These are phyloP conservation scores for Trametes villosa DNA, from an alignment of 768 basidiomycete genomes.

Conservation along the genomic window DNA sequence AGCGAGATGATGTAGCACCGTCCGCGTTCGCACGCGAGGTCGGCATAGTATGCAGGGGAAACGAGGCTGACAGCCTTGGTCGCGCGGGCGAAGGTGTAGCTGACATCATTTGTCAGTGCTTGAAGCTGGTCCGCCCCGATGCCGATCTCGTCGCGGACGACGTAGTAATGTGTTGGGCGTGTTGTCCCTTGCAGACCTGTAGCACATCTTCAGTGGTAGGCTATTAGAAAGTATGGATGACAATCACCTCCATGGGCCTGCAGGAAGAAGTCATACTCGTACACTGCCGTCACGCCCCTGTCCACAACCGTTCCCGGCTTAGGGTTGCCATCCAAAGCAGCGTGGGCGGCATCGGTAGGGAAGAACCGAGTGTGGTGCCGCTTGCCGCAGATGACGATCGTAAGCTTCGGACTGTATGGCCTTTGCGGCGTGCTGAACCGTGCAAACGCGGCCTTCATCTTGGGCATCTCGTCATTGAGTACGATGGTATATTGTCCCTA, in stretches of 20 bases:
- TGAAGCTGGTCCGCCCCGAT: constrained; percentile 56
- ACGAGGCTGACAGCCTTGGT: constrained; percentile 54
- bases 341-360: constrained; percentile 47
- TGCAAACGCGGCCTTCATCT: constrained; percentile 47
- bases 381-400: constrained; percentile 60
- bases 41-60: constrained; percentile 52
- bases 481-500: constrained; percentile 56
- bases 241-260: constrained; percentile 39
- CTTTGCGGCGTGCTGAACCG: constrained; percentile 41
- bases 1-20: constrained; percentile 56
- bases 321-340: constrained; percentile 54
- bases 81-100: constrained; percentile 63
- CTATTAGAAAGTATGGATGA: too few species aligned
- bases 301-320: constrained; percentile 59
- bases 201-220: too few species aligned
- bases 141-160: constrained; percentile 57
- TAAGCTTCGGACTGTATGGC: constrained; percentile 50
- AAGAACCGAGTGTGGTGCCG: constrained; percentile 63
- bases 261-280: constrained; percentile 59
- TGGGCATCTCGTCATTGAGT: constrained; percentile 46
- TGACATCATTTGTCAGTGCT: constrained; percentile 55
- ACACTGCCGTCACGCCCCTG: constrained; percentile 56
- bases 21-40: constrained; percentile 57
- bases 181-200: constrained; percentile 54
- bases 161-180: constrained; percentile 58